These are phyloP conservation scores for Coemansia sp. DNA, from an alignment of 192 early-diverging fungal genomes.

Conservation along the genomic window DNA sequence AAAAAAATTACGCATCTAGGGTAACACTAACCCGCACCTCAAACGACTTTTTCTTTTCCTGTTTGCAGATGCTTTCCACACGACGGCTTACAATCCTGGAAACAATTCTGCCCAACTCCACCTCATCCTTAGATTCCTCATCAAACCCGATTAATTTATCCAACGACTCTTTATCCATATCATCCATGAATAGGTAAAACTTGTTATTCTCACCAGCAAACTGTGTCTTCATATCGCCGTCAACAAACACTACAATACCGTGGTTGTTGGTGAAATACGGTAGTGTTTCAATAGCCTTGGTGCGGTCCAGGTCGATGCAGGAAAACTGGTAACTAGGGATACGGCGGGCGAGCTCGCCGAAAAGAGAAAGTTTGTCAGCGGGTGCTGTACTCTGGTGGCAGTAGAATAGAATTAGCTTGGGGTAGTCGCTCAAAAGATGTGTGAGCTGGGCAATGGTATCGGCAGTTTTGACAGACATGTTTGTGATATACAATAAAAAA, in stretches of 20 bases:
- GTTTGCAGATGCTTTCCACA: too few relatives aligned
- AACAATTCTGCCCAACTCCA: too few relatives aligned
- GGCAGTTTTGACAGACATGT: conserved; percentile 7
- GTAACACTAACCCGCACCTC: too few relatives aligned
- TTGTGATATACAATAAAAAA: too few relatives aligned
- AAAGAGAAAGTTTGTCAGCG: neutral
- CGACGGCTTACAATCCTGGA: too few relatives aligned
- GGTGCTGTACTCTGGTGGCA: neutral
- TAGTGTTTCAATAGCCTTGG: neutral
- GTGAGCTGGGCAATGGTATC: neutral
- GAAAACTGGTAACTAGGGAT: conserved; percentile 8
- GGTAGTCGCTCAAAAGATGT: neutral
- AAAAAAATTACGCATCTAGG: too few relatives aligned
- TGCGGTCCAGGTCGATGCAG: neutral
- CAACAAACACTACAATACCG: neutral
- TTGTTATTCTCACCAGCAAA: conserved; percentile 1
- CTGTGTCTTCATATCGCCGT: neutral
- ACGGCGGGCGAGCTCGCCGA: neutral
- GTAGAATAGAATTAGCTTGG: neutral
- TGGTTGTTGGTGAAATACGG: neutral
- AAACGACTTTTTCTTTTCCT: too few relatives aligned
- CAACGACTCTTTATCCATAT: neutral
- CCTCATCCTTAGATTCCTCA: neutral
- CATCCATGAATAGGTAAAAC: neutral
- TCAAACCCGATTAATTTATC: neutral